phyloP scores from a whole-genome alignment of 2,329 filamentous ascomycete genomes.

The Aspergillus awamori region DNA sequence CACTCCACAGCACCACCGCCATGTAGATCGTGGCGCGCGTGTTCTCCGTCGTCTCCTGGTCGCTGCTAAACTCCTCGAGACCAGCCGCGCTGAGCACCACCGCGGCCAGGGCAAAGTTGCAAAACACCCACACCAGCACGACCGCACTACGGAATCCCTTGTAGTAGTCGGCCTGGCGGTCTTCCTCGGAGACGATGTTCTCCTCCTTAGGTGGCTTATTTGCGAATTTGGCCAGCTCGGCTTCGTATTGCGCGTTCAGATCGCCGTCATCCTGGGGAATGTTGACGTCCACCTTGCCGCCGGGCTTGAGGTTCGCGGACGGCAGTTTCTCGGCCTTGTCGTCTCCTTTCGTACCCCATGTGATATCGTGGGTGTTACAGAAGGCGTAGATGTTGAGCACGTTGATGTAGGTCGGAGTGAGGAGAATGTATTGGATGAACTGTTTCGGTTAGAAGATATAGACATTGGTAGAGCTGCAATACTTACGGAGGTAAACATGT shows the following conservation, averaged over 20 bases:
- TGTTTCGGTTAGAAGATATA: conserved; percentile 34
- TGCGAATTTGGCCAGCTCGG: conserved; percentile 74
- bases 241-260: conserved; percentile 91
- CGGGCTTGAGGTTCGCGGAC: conserved; percentile 85
- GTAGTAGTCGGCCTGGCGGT: conserved; percentile 98
- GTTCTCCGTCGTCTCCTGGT: conserved; percentile 49
- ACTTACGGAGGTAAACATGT: conserved; percentile 83
- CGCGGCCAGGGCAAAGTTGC: conserved; percentile 85
- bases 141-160: conserved; percentile 91
- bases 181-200: conserved; percentile 53
- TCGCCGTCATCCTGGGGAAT: conserved; percentile 89
- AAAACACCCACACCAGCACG: conserved; percentile 94
- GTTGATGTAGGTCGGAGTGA: conserved; percentile 97
- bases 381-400: conserved; percentile 99
- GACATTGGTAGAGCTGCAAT: not conserved
- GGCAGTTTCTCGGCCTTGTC: conserved; percentile 92
- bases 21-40: conserved; percentile 78
- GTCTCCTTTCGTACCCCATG: conserved; percentile 97
- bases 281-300: conserved; percentile 89
- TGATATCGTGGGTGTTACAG: conserved; percentile 97
- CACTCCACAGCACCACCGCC: conserved; percentile 83
- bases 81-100: conserved; percentile 86
- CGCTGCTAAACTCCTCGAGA: conserved; percentile 65
- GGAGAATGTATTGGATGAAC: conserved; percentile 88
- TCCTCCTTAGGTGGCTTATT: conserved; percentile 74